These are phyloP conservation scores for Fusarium coicis DNA, from an alignment of 2,329 filamentous ascomycete genomes.

Conservation along the genomic window DNA sequence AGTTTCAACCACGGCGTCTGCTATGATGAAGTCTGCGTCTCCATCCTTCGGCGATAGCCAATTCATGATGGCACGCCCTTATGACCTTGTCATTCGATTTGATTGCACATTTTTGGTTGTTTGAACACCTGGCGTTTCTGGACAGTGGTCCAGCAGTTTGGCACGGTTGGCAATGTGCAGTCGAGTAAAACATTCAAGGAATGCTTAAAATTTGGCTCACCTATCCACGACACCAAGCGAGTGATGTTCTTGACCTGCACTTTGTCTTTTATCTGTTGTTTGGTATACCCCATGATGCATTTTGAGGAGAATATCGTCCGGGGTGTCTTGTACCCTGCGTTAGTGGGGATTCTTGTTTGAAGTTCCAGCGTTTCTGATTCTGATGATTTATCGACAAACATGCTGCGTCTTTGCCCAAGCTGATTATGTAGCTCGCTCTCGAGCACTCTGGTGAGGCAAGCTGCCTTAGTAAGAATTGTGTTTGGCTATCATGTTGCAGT, in stretches of 20 bases:
- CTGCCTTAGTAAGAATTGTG: not conserved
- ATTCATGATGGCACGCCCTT: constrained; percentile 50
- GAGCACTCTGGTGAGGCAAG: not conserved
- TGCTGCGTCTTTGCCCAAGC: constrained; percentile 13
- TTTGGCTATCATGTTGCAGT: not conserved
- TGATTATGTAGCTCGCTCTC: constrained; percentile 1
- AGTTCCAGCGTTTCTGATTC: constrained; percentile 33
- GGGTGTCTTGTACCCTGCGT: constrained; percentile 18
- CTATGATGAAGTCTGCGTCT: constrained; percentile 21
- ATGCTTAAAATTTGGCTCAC: not conserved
- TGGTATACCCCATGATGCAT: constrained; percentile 42
- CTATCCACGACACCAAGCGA: constrained; percentile 16
- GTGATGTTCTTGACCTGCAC: constrained; percentile 12
- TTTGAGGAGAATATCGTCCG: constrained; percentile 33
- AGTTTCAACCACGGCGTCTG: not conserved
- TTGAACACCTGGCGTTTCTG: constrained; percentile 29
- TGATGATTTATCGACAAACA: constrained; percentile 15
- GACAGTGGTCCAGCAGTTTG: constrained; percentile 8
- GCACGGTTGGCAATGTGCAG: constrained; percentile 15
- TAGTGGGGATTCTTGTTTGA: constrained; percentile 8
- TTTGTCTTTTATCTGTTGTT: constrained; percentile 30
- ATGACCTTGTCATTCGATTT: constrained; percentile 43
- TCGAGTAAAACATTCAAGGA: constrained; percentile 10
- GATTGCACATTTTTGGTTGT: constrained; percentile 22
- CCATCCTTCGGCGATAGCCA: constrained; percentile 34